Base-by-base conservation (phyloP, 352 stramenopile genomes). In the Paralagenidium karlingii region DNA sequence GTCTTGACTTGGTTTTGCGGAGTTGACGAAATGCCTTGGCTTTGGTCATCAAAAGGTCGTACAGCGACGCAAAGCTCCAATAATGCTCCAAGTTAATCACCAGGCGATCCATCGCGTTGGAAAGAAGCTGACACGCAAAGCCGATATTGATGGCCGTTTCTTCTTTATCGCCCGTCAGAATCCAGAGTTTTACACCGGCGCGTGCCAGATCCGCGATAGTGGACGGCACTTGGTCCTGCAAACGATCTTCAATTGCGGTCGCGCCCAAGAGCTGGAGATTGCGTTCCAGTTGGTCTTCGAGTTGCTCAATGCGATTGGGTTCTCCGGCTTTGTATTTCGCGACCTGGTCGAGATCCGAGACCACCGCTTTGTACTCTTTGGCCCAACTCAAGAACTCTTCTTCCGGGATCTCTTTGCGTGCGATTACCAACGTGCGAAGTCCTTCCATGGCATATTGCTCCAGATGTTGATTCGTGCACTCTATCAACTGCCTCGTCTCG, bases 61-160 rank as follows among this genome's bases (percentile, higher is more conserved):
- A 83, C 18, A 88, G 55, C 31, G 51, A 48, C 2, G 62, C 76
- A 5, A 55, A 55, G 0, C 58, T 78, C 18, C 68, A 57, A 38
- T 58, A 64, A 18, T 55, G 68, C 18, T 89, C 79, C 0, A 45
- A 56, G 40, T 88, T 87, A 51, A 94, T 73, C 34, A 89, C 65
- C 11, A 92, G 59, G 0, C 78, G 68, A 38, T 96, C 79, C 93
- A 98, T 98, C 53, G 96, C 91, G 27, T 94, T 90, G 40, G 85
- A 94, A 12, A 99, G 75, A 19, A 98, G 74, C 47, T 95, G 89
- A 36, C 94, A 98, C 0, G 77, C 77, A 62, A 87, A 95, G n/a
- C 78, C 87, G 52, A 98, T 97, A 54, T 98, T 97, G 53, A 98
- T 95, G n/a, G 92, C 90, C 0, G 92, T 98, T 49, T 97, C 89